Conservation (phyloP, 176 grass and related monocot genomes). For the Hordeum vulgare region DNA sequence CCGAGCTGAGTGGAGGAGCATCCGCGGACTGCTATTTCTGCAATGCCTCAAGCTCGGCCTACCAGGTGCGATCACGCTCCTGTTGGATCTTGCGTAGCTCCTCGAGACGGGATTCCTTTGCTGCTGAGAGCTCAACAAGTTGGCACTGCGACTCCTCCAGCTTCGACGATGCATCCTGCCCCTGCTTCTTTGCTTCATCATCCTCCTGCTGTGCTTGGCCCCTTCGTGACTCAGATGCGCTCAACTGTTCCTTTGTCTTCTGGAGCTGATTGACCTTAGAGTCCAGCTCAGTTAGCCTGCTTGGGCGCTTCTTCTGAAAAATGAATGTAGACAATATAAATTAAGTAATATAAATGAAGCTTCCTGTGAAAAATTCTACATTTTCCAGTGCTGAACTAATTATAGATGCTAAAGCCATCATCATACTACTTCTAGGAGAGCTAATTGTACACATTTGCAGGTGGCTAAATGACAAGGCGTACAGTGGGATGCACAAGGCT, state of each 20-base stretch:
- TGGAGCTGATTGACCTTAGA: conserved; percentile 55
- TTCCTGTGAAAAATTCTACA: too few relatives aligned
- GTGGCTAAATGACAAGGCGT: too few relatives aligned
- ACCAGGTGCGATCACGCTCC: conserved; percentile 65
- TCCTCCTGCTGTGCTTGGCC: conserved; percentile 51
- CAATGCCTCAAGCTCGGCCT: conserved; percentile 68
- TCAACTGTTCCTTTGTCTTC: conserved; percentile 73
- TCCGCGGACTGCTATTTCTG: conserved; percentile 82
- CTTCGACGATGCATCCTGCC: conserved; percentile 35
- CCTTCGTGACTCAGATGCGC: conserved; percentile 55
- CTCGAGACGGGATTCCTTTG: conserved; percentile 58
- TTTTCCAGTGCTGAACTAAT: too few relatives aligned
- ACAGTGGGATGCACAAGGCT: too few relatives aligned
- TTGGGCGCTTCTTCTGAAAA: too few relatives aligned
- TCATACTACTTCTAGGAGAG: too few relatives aligned
- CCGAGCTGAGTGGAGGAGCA: conserved; percentile 45
- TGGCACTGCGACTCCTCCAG: conserved; percentile 49
- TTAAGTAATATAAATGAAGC: too few relatives aligned
- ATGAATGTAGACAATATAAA: too few relatives aligned
- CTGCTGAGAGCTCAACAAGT: conserved; percentile 43
- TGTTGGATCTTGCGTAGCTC: conserved; percentile 74
- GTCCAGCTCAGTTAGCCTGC: conserved; percentile 68
- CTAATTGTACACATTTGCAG: too few relatives aligned
- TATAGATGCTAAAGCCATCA: too few relatives aligned
- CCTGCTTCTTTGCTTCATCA: conserved; percentile 59